These are phyloP conservation scores for Daldinia grandis DNA, from an alignment of 495 filamentous ascomycete species.

Conservation along the genomic window DNA sequence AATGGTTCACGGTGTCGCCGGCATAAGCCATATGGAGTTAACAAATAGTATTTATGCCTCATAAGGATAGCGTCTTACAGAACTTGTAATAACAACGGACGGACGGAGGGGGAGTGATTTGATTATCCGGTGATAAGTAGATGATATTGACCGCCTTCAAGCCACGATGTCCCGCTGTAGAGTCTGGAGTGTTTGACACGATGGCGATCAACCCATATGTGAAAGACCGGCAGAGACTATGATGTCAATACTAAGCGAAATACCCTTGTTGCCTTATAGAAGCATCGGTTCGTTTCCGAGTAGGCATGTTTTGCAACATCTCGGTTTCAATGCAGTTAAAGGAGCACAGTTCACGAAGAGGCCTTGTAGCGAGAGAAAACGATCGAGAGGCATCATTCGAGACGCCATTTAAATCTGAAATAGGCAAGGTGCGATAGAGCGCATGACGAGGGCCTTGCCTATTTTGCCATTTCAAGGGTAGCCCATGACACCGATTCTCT, in stretches of 20 bases:
- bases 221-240: neutral
- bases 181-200: neutral
- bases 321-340: conserved; percentile 21
- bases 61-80: neutral
- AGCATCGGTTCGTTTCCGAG: conserved; percentile 10
- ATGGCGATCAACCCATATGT: neutral
- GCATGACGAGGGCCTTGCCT: conserved; percentile 21
- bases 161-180: neutral
- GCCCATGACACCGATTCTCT: conserved; percentile 23
- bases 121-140: neutral
- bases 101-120: neutral
- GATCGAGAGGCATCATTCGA: conserved; percentile 14
- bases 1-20: neutral
- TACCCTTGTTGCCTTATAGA: neutral
- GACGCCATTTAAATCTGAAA: conserved; percentile 9
- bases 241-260: neutral
- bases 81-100: neutral
- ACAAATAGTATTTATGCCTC: neutral
- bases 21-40: neutral
- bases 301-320: conserved; percentile 19
- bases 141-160: neutral
- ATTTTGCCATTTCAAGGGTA: conserved; percentile 21
- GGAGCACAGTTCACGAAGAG: neutral
- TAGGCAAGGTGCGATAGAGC: conserved; percentile 14
- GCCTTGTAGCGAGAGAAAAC: neutral